Evolutionary conservation across 495 filamentous ascomycete genomes (phyloP).

Genomic region (Bryoglossum gracile): DNA sequence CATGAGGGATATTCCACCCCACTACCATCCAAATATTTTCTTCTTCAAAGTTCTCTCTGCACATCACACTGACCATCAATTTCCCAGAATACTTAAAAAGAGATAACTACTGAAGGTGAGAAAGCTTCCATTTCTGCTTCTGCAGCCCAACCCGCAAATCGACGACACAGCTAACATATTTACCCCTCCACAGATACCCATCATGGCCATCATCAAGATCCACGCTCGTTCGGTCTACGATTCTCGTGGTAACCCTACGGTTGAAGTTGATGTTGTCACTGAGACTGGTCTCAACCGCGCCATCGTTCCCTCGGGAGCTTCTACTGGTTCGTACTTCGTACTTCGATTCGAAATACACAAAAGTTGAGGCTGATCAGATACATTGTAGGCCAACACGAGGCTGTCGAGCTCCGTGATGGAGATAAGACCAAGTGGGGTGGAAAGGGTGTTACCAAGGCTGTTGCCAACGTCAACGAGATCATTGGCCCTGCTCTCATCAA

Average conservation of each 20-base stretch:
- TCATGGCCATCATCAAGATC: constrained; percentile 97
- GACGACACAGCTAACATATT: constrained; percentile 16
- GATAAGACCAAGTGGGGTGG: constrained; percentile 96
- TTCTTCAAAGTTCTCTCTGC: constrained; percentile 12
- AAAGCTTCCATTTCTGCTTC: background rate
- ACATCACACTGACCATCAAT: constrained; percentile 16
- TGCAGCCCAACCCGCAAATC: background rate
- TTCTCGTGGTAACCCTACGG: constrained; percentile 96
- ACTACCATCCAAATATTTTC: constrained; percentile 16
- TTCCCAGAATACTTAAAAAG: constrained; percentile 4
- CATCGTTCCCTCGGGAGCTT: constrained; percentile 97
- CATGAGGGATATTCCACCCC: constrained; percentile 22
- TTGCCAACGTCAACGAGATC: constrained; percentile 88
- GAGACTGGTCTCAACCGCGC: constrained; percentile 95
- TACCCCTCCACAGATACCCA: constrained; percentile 24
- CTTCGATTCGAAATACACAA: constrained; percentile 3
- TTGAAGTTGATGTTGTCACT: constrained; percentile 89
- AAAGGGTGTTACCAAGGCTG: constrained; percentile 95
- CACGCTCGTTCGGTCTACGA: constrained; percentile 99
- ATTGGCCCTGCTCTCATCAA: constrained; percentile 92
- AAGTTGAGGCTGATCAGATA: constrained; percentile 9
- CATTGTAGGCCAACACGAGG: constrained; percentile 83
- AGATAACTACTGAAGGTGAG: constrained; percentile 15
- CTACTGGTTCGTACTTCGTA: constrained; percentile 78
- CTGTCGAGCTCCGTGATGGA: constrained; percentile 96